Conservation (phyloP, 2,329 filamentous ascomycete genomes). For the Stromatinia cepivora region DNA sequence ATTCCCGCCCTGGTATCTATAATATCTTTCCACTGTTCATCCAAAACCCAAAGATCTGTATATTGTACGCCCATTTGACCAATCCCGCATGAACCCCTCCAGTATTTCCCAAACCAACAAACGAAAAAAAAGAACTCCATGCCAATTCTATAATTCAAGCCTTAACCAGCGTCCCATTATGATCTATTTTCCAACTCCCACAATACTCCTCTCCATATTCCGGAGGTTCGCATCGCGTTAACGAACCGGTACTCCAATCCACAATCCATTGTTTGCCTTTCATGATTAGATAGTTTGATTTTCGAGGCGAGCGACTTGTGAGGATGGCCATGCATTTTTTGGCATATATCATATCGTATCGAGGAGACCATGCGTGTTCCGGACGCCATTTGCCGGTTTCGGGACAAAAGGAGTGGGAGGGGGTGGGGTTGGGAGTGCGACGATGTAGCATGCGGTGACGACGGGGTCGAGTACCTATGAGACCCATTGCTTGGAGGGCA, state of each 20-base stretch:
- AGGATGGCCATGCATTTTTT: constrained; percentile 61
- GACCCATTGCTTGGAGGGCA: constrained; percentile 16
- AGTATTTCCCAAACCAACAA: neutral
- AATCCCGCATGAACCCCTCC: neutral
- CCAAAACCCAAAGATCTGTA: neutral
- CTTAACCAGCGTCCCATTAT: neutral
- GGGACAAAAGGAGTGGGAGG: constrained; percentile 31
- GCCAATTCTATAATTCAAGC: constrained; percentile 5
- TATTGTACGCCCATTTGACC: neutral
- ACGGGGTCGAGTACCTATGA: neutral
- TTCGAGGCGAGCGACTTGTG: constrained; percentile 56
- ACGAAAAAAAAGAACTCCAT: constrained; percentile 7
- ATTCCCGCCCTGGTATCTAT: constrained; percentile 9
- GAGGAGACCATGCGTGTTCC: constrained; percentile 54
- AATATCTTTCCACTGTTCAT: neutral
- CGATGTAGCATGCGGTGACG: constrained; percentile 1
- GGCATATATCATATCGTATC: constrained; percentile 60
- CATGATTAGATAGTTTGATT: constrained; percentile 58
- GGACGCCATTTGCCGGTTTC: constrained; percentile 56
- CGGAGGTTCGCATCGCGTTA: constrained; percentile 55
- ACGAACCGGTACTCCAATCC: constrained; percentile 58
- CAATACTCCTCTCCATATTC: constrained; percentile 49
- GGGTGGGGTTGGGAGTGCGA: constrained; percentile 9
- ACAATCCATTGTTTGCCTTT: constrained; percentile 60
- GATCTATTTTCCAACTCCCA: constrained; percentile 17